Evolutionary conservation across 2,329 filamentous ascomycete species (phyloP), one percentile per base, ranked within the genome.

Genomic region (Claviceps maximensis): DNA sequence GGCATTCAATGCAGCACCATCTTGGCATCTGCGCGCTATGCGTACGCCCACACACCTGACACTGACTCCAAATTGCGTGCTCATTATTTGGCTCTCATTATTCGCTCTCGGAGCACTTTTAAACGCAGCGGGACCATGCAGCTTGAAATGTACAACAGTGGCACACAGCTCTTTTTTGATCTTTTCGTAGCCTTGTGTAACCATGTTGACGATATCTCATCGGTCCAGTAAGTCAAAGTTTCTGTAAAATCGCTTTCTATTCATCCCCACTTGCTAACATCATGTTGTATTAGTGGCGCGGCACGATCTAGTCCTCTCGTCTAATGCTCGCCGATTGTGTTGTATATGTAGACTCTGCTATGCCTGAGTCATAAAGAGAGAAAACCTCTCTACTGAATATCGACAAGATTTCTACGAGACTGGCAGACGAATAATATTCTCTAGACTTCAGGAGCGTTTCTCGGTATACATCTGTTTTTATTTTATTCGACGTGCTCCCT

Each of bases 91-190:
- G 89, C 90, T 19, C 81, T 95, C 64, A 95, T 95, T 69, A 94
- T 95, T 65, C 83, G 89, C 58, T 88, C 85, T 61, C 81, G 90
- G 59, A 79, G 80, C 64, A 95, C 88, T 2, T 95, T 96, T 71
- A 95, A 95, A 76, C 79, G 88, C 53, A 95, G 89, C 69, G 89
- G 89, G 52, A 95, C 89, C 3, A 95, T 95, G 89, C 90, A 95
- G 71, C 80, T 87, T 60, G 89, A 95, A 72, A 95, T 96, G 89
- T 86, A 86, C 67, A 80, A 82, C 56, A 90, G 90, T 29, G 88
- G 88, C 52, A 86, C 75, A 1, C 79, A 86, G 63, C 75, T 95
- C 55, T 95, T 95, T 73, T 96, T 95, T 65, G 90, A 95, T 65
- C 75, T 95, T 46, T 96, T 95, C 66, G 90, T 95, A 50, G 89